Percentiles rank a stretch among this genome's conserved stretches.
These are phyloP conservation scores for Cutaneotrichosporon cyanovorans DNA, from an alignment of 1,284 basidiomycete species.

Conservation along the genomic window DNA sequence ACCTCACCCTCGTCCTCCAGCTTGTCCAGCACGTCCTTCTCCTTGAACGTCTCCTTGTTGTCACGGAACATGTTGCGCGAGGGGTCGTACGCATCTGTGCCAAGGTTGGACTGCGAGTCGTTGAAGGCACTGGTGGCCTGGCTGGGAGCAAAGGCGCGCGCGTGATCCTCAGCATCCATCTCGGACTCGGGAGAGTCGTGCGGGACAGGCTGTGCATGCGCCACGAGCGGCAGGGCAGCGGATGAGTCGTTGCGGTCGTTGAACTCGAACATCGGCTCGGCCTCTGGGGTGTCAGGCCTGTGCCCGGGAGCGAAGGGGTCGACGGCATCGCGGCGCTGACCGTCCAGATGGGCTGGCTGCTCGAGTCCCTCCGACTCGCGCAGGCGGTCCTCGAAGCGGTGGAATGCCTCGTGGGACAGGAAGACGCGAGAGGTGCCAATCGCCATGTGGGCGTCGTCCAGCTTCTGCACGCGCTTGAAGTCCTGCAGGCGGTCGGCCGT, in stretches of 20 bases:
- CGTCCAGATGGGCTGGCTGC: conserved; percentile 41
- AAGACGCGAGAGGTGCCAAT: conserved; percentile 82
- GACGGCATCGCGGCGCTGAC: neutral
- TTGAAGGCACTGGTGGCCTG: conserved; percentile 61
- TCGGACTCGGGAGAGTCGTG: conserved; percentile 29
- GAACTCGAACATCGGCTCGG: conserved; percentile 16
- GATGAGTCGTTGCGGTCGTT: conserved; percentile 35
- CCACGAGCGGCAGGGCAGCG: conserved; percentile 59
- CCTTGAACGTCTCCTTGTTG: conserved; percentile 56
- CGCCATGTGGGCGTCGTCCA: conserved; percentile 64
- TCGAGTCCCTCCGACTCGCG: conserved; percentile 76
- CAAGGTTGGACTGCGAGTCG: conserved; percentile 68
- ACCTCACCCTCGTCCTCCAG: conserved; percentile 78
- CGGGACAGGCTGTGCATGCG: conserved; percentile 68
- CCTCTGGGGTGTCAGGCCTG: conserved; percentile 47
- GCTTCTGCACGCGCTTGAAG: conserved; percentile 58
- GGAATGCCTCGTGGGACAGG: conserved; percentile 79
- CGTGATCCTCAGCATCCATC: conserved; percentile 66
- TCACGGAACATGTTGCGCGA: conserved; percentile 91
- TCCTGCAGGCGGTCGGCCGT: conserved; percentile 42
- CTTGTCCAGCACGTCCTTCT: conserved; percentile 71
- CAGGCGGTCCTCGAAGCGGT: conserved; percentile 78
- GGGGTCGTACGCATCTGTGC: conserved; percentile 84
- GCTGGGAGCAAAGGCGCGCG: conserved; percentile 52
- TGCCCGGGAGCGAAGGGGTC: conserved; percentile 55